Base-by-base conservation (phyloP, 2,329 filamentous ascomycete species). In the Hypomyces rosellus region DNA sequence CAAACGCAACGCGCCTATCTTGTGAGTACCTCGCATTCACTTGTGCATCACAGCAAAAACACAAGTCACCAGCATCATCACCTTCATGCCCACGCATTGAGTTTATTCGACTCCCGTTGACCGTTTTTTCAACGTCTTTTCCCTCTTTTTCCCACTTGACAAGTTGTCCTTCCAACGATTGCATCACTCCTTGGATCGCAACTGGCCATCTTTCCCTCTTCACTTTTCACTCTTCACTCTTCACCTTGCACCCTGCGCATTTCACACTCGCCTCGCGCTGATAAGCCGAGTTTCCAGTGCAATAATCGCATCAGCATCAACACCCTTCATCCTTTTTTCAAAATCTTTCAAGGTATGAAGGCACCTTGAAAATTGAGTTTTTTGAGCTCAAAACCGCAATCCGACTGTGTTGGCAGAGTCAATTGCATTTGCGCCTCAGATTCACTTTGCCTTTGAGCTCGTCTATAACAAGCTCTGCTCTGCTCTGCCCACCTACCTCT, bases 1-100 rank as follows among this genome's bases (percentile, higher is more conserved):
- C 68, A 69, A 65, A 65, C 66, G 63, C 38, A 41, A 41, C 38
- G 38, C 62, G 63, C 63, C 52, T 60, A 55, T 63, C 59, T 65
- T 69, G 78, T 82, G 72, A 81, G 78, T 82, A 80, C 77, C 59
- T 77, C 57, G 47, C 46, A 58, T 66, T 62, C 67, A 64, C 70
- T 65, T 57, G 25, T 57, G 59, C 55, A 56, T 57, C 62, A 60
- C 68, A 62, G 63, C 56, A 65, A 68, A 69, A 66, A 56, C 59
- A 59, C 60, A 74, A 72, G 70, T 55, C 54, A 59, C 60, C 58
- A 50, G 54, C 54, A 53, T 16, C 36, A n/a, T 38, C 36, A 16
- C 38, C 12, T 41, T 20, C 20, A 20, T 49, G 38, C 47, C 16
- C 33, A 34, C 47, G 20, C 54, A 50, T 44, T 46, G 46, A 45